phyloP scores from a whole-genome alignment of 2,329 filamentous ascomycete genomes.

The Taxawa tesnikishii region DNA sequence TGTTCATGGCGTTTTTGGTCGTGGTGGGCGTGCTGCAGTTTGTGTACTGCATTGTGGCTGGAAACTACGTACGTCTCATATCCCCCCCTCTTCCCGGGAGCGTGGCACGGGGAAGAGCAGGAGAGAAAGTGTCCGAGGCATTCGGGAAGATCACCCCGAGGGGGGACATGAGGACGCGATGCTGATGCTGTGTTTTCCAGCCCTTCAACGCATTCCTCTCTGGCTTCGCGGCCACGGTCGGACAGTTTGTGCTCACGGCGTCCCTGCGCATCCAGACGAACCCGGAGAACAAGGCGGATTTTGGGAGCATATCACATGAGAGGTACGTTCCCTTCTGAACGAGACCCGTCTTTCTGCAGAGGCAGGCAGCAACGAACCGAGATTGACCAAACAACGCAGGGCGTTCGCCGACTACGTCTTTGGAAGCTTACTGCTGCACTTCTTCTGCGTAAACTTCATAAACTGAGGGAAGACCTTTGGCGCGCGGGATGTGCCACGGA shows the following conservation, averaged over 20 bases:
- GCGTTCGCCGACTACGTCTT: slow-evolving; percentile 95
- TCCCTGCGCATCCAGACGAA: slow-evolving; percentile 86
- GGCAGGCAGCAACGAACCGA: too few species aligned
- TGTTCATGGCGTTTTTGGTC: slow-evolving; percentile 79
- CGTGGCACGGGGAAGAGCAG: not conserved
- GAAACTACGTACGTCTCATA: slow-evolving; percentile 93
- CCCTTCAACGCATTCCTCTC: slow-evolving; percentile 98
- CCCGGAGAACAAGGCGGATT: slow-evolving; percentile 65
- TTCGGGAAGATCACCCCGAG: too few species aligned
- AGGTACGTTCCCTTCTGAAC: slow-evolving; percentile 48
- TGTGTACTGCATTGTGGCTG: slow-evolving; percentile 77
- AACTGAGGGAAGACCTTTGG: slow-evolving; percentile 54
- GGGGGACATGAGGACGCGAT: too few species aligned
- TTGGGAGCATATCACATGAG: slow-evolving; percentile 65
- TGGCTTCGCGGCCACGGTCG: slow-evolving; percentile 87
- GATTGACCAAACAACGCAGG: slow-evolving; percentile 35
- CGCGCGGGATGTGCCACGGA: not conserved
- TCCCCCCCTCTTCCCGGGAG: not conserved
- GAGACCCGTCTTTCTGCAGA: too few species aligned
- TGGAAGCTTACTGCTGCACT: slow-evolving; percentile 89
- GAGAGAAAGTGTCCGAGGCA: too few species aligned
- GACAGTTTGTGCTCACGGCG: slow-evolving; percentile 93
- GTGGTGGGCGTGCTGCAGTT: slow-evolving; percentile 85
- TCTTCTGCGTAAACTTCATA: slow-evolving; percentile 99
- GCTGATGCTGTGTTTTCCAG: slow-evolving; percentile 36